A percentile compares a stretch with the other conserved stretches of the same genome.
Evolutionary conservation across 495 filamentous ascomycete species (phyloP).

Genomic region (Penicillium angulare): DNA sequence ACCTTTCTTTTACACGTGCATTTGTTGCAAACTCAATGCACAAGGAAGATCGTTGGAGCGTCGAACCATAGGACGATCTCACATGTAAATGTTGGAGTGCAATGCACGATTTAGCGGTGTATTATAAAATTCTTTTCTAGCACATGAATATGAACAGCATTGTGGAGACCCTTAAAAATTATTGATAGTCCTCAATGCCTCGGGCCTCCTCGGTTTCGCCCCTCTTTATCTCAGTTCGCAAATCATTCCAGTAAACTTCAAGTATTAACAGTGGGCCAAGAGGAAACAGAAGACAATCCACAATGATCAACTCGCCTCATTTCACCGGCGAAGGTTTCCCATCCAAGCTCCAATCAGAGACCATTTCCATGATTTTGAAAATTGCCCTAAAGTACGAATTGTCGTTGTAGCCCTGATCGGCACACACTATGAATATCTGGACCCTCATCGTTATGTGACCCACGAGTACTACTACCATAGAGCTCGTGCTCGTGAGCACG

Average conservation of each 20-base stretch:
- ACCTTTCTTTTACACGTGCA: background rate
- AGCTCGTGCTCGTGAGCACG: background rate
- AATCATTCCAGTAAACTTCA: too few relatives aligned
- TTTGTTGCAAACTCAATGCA: background rate
- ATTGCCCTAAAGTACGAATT: background rate
- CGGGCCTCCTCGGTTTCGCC: background rate
- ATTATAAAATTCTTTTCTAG: background rate
- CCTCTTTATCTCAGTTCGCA: background rate
- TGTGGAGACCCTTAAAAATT: background rate
- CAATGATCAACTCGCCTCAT: background rate
- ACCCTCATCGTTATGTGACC: background rate
- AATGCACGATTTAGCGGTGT: background rate
- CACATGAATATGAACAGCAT: background rate
- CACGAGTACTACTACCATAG: background rate
- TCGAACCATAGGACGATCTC: slow-evolving; percentile 1
- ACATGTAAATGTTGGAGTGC: slow-evolving; percentile 5
- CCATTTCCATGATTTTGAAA: background rate
- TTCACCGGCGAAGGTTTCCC: too few relatives aligned
- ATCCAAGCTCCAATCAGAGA: background rate
- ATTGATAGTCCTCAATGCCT: background rate
- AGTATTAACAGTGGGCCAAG: too few relatives aligned
- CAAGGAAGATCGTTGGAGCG: background rate
- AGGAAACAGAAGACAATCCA: background rate
- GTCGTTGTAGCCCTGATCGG: background rate
- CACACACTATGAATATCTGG: background rate